phyloP scores from a whole-genome alignment of 208 protist genomes.

The Perkinsela sp. region DNA sequence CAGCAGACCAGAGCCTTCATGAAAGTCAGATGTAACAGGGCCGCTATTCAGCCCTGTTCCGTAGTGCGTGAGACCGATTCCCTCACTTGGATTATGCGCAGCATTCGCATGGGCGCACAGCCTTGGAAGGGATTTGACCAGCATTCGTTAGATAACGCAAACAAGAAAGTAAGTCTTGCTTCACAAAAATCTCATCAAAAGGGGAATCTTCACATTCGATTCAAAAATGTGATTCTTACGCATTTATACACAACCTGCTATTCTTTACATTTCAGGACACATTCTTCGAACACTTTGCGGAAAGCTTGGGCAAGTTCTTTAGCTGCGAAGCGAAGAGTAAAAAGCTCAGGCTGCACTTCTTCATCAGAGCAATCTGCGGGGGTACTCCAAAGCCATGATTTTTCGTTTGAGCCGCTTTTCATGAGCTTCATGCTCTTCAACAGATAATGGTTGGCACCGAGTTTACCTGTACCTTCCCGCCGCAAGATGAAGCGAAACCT shows the following conservation, averaged over 20 bases:
- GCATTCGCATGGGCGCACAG: no score
- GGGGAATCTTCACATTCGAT: background rate
- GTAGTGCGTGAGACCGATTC: background rate
- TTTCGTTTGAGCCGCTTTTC: conserved; percentile 29
- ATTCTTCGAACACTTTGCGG: conserved; percentile 3
- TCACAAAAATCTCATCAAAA: background rate
- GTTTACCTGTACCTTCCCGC: conserved; percentile 46
- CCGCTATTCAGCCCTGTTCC: background rate
- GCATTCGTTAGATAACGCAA: background rate
- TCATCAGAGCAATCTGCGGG: conserved; percentile 53
- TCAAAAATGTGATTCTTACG: no score
- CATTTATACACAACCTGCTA: no score
- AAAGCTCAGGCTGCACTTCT: conserved; percentile 43
- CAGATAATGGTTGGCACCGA: conserved; percentile 48
- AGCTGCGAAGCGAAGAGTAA: conserved; percentile 31
- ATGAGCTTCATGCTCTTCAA: conserved; percentile 33
- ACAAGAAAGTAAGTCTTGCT: background rate
- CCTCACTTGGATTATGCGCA: no score
- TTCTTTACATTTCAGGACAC: conserved; percentile 1
- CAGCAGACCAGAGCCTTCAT: background rate
- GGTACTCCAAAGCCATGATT: conserved; percentile 29
- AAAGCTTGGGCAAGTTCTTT: conserved; percentile 17
- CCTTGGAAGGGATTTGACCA: no score
- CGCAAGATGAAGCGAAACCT: conserved; percentile 55
- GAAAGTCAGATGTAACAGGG: background rate